These are phyloP conservation scores for Keithomyces neogunnii DNA, from an alignment of 2,329 filamentous ascomycete genomes.

Conservation along the genomic window DNA sequence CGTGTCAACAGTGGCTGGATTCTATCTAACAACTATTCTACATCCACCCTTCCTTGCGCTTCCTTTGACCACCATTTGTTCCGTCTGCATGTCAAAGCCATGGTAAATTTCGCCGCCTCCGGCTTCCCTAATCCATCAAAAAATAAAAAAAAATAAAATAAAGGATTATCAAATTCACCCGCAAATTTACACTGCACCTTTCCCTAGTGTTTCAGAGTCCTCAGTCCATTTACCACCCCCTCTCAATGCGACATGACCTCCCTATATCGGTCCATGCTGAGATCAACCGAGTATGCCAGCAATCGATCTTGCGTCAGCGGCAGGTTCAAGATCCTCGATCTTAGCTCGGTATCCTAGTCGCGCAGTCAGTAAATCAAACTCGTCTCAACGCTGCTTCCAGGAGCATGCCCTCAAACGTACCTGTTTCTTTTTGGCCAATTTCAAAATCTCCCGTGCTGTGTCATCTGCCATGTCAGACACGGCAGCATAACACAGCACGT, in stretches of 20 bases:
- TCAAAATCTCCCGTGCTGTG: conserved; percentile 58
- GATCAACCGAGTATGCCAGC: conserved; percentile 59
- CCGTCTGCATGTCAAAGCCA: not conserved
- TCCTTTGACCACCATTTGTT: not conserved
- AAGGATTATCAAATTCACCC: not conserved
- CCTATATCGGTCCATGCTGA: conserved; percentile 61
- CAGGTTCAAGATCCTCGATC: conserved; percentile 42
- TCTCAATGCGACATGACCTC: conserved; percentile 47
- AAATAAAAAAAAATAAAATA: no score
- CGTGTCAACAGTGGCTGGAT: conserved; percentile 3
- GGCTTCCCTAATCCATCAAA: not conserved
- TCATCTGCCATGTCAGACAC: conserved; percentile 73
- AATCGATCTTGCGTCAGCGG: conserved; percentile 67
- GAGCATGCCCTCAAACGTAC: conserved; percentile 29
- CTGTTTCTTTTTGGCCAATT: conserved; percentile 44
- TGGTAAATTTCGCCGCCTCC: not conserved
- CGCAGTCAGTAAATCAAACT: conserved; percentile 7
- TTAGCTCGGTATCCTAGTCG: conserved; percentile 26
- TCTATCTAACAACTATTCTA: conserved; percentile 7
- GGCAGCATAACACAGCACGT: conserved; percentile 56
- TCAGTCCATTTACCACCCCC: not conserved
- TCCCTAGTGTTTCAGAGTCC: not conserved
- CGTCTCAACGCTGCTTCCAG: not conserved
- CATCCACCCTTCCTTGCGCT: not conserved
- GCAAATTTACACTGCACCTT: not conserved